Conservation (phyloP, 2,329 filamentous ascomycete genomes). For the Madurella mycetomatis region DNA sequence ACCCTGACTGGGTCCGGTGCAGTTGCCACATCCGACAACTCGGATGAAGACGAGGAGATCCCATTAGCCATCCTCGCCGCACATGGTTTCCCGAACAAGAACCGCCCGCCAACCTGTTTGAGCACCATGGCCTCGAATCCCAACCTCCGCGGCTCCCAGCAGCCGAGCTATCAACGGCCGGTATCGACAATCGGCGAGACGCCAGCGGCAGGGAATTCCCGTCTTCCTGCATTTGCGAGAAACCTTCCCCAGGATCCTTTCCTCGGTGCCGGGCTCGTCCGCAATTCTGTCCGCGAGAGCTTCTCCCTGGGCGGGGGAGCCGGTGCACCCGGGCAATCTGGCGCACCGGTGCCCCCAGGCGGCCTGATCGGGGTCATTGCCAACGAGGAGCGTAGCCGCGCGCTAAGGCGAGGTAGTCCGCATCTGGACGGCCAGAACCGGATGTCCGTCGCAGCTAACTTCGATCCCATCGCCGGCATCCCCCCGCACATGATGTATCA, state of each 20-base stretch:
- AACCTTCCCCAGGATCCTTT: slow-evolving; percentile 83
- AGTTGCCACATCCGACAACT: slow-evolving; percentile 44
- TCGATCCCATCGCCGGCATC: slow-evolving; percentile 48
- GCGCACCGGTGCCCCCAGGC: slow-evolving; percentile 56
- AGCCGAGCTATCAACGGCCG: slow-evolving; percentile 46
- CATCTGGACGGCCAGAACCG: slow-evolving; percentile 52
- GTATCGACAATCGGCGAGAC: slow-evolving; percentile 56
- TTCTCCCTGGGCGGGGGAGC: slow-evolving; percentile 62
- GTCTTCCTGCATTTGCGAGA: slow-evolving; percentile 76
- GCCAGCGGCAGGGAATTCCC: slow-evolving; percentile 37
- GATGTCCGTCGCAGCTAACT: slow-evolving; percentile 35
- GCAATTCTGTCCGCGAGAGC: slow-evolving; percentile 67
- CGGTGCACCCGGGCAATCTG: slow-evolving; percentile 33
- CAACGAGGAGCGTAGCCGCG: slow-evolving; percentile 73
- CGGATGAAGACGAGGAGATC: slow-evolving; percentile 82
- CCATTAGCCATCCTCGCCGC: slow-evolving; percentile 82
- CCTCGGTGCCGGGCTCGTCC: slow-evolving; percentile 71
- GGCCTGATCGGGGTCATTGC: slow-evolving; percentile 87
- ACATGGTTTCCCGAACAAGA: slow-evolving; percentile 80
- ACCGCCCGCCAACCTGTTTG: slow-evolving; percentile 66
- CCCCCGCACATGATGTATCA: slow-evolving; percentile 49
- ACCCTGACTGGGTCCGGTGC: slow-evolving; percentile 32
- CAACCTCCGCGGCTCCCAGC: slow-evolving; percentile 57
- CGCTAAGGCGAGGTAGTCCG: slow-evolving; percentile 73
- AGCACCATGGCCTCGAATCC: slow-evolving; percentile 64